A percentile compares a stretch with the other conserved stretches of the same genome.
phyloP scores from a whole-genome alignment of 2,329 filamentous ascomycete species.

The Graphilbum ipis-grandicollis region DNA sequence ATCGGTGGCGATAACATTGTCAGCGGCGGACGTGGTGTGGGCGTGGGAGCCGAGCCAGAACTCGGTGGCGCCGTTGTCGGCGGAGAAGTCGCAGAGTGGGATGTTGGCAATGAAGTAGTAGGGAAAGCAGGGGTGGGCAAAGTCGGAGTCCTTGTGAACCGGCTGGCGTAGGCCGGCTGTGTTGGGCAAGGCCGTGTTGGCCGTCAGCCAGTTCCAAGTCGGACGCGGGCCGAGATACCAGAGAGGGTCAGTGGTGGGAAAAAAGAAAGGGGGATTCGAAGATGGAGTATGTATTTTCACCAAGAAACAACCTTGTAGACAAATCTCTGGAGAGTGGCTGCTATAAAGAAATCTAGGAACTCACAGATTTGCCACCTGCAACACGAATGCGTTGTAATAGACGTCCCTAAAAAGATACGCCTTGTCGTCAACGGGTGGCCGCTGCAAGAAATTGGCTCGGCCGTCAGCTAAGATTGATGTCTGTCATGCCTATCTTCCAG shows the following conservation, averaged over 20 bases:
- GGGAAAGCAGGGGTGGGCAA: slow-evolving; percentile 17
- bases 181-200: slow-evolving; percentile 20
- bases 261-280: too few species aligned
- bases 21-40: slow-evolving; percentile 10
- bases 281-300: too few species aligned
- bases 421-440: slow-evolving; percentile 16
- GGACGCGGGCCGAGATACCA: slow-evolving; percentile 17
- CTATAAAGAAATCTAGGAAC: too few species aligned
- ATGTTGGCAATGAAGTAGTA: slow-evolving; percentile 22
- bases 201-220: slow-evolving; percentile 21
- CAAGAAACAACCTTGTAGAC: too few species aligned
- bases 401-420: slow-evolving; percentile 18
- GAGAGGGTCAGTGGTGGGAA: too few species aligned
- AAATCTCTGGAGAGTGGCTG: too few species aligned
- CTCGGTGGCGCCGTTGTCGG: slow-evolving; percentile 19
- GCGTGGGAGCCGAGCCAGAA: slow-evolving; percentile 23
- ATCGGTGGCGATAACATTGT: slow-evolving; percentile 15
- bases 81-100: slow-evolving; percentile 18
- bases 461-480: background rate
- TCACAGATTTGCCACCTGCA: slow-evolving; percentile 21
- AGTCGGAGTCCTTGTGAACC: slow-evolving; percentile 20
- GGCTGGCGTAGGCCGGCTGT: slow-evolving; percentile 19
- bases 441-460: slow-evolving; percentile 19
- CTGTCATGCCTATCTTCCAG: background rate
- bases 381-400: slow-evolving; percentile 22